A percentile compares a stretch with the other conserved stretches of the same genome.
These are phyloP conservation scores for Porogramme epimiltina DNA, from an alignment of 1,284 basidiomycete genomes.

Conservation along the genomic window DNA sequence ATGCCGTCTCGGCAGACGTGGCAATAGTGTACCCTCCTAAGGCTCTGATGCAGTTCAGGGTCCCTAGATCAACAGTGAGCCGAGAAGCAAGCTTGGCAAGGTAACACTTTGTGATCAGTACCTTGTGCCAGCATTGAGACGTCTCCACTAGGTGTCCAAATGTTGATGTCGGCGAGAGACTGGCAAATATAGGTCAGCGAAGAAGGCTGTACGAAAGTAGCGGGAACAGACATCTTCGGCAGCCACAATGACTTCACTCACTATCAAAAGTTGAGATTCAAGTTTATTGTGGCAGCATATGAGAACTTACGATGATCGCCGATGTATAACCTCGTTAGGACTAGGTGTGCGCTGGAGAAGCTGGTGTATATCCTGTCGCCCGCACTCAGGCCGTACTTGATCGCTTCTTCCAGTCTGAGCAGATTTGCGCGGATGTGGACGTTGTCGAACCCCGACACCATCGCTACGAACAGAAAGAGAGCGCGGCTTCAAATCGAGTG, in stretches of 20 bases:
- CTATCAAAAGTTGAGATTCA: slow-evolving; percentile 34
- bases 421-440: slow-evolving; percentile 64
- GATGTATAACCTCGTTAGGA: slow-evolving; percentile 57
- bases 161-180: slow-evolving; percentile 56
- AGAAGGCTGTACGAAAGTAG: not conserved
- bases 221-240: slow-evolving; percentile 78
- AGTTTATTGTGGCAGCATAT: not conserved
- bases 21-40: slow-evolving; percentile 59
- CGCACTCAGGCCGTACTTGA: slow-evolving; percentile 65
- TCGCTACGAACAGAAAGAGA: slow-evolving; percentile 56
- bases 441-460: slow-evolving; percentile 70
- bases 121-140: slow-evolving; percentile 55
- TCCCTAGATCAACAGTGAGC: slow-evolving; percentile 34
- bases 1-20: slow-evolving; percentile 48
- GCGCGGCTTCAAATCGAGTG: slow-evolving; percentile 62
- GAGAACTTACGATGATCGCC: slow-evolving; percentile 58
- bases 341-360: slow-evolving; percentile 55
- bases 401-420: slow-evolving; percentile 59
- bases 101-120: not conserved
- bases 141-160: slow-evolving; percentile 59
- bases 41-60: slow-evolving; percentile 63
- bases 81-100: slow-evolving; percentile 29
- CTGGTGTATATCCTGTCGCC: slow-evolving; percentile 68
- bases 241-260: slow-evolving; percentile 55
- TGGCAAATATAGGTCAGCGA: slow-evolving; percentile 25